These are phyloP conservation scores for Noccaea bulbosa DNA, from an alignment of 345 rosid genomes.

Conservation along the genomic window DNA sequence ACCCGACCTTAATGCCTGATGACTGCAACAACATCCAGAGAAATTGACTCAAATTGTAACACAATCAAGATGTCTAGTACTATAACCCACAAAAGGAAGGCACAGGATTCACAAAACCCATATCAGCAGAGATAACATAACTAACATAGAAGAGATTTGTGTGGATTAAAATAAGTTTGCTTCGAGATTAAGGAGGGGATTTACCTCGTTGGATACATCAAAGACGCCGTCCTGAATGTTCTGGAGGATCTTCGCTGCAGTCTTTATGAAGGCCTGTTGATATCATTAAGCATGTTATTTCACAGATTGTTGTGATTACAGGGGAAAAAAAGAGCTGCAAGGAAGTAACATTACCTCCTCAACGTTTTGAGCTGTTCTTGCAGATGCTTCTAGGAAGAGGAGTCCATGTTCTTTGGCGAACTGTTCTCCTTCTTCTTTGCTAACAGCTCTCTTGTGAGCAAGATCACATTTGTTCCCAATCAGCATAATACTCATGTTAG, in stretches of 20 bases:
- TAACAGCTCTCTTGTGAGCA: constrained; percentile 86
- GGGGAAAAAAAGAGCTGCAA: background rate
- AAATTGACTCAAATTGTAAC: constrained; percentile 5
- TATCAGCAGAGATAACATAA: constrained; percentile 8
- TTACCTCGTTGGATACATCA: constrained; percentile 91
- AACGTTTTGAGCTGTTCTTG: constrained; percentile 96
- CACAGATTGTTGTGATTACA: background rate
- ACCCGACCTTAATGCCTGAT: constrained; percentile 88
- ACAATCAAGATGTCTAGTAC: background rate
- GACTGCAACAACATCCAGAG: constrained; percentile 56
- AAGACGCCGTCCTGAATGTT: constrained; percentile 88
- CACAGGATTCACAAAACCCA: background rate
- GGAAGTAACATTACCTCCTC: constrained; percentile 66
- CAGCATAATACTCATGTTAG: constrained; percentile 93
- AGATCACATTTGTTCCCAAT: constrained; percentile 94
- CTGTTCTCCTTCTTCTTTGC: constrained; percentile 98
- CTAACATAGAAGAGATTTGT: background rate
- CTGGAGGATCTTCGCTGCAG: constrained; percentile 90
- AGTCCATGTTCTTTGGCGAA: constrained; percentile 96
- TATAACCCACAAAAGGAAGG: background rate
- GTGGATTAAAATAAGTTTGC: background rate
- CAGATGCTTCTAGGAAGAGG: constrained; percentile 92
- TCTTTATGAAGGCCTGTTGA: constrained; percentile 81
- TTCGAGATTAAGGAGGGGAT: background rate
- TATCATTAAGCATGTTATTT: background rate